Percentiles rank a stretch among this genome's conserved stretches.
These are phyloP conservation scores for Fusarium longipes DNA, from an alignment of 2,329 filamentous ascomycete genomes.

Conservation along the genomic window DNA sequence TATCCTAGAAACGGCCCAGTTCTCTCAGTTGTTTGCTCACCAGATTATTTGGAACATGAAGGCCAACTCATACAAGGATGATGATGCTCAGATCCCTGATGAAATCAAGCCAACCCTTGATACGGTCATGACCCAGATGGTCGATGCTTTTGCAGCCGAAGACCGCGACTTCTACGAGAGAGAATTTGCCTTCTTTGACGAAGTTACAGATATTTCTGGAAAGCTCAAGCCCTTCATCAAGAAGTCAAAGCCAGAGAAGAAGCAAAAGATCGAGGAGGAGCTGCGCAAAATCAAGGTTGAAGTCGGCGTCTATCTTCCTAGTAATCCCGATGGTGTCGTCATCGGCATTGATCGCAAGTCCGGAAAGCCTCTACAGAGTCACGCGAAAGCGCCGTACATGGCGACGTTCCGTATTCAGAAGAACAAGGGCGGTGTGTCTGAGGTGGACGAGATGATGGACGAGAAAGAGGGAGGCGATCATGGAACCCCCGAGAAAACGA, in stretches of 20 bases:
- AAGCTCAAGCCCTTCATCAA: constrained; percentile 96
- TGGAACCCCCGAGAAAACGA: constrained; percentile 62
- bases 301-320: constrained; percentile 95
- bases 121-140: constrained; percentile 85
- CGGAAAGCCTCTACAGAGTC: constrained; percentile 95
- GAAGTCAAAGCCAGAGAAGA: constrained; percentile 93
- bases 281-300: constrained; percentile 97
- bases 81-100: constrained; percentile 90
- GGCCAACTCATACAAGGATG: constrained; percentile 97
- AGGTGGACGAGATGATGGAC: constrained; percentile 63
- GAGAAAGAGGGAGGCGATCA: constrained; percentile 56
- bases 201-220: constrained; percentile 94
- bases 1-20: constrained; percentile 95
- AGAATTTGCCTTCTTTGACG: constrained; percentile 98
- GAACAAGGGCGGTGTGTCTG: constrained; percentile 67
- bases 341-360: constrained; percentile 98
- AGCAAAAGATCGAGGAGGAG: constrained; percentile 98
- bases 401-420: constrained; percentile 98
- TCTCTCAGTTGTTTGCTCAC: constrained; percentile 98
- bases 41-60: constrained; percentile 99
- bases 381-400: constrained; percentile 99
- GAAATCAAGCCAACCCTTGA: constrained; percentile 93
- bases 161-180: constrained; percentile 91
- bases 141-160: constrained; percentile 80
- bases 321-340: constrained; percentile 96